These are phyloP conservation scores for Fusarium sp. DNA, from an alignment of 2,329 filamentous ascomycete species.

Conservation along the genomic window DNA sequence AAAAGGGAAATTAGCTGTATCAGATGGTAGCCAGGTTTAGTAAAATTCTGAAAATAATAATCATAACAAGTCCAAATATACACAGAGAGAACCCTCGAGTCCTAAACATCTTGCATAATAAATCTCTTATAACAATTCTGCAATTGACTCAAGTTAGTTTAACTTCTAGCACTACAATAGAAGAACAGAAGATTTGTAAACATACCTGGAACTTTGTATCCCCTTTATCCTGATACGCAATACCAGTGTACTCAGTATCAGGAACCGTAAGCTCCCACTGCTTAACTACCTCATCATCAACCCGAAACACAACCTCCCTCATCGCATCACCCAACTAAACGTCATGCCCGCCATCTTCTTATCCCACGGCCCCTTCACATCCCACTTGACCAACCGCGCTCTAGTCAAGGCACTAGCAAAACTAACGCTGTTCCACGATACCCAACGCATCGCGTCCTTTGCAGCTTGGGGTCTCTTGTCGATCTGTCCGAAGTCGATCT, in stretches of 20 bases:
- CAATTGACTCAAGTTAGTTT: rapidly evolving
- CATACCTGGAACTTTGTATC: neutral
- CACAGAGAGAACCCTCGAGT: rapidly evolving
- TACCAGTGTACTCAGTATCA: neutral
- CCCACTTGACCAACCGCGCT: neutral
- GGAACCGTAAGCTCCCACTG: neutral
- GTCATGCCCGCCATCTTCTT: neutral
- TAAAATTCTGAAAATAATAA: neutral
- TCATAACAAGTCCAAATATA: rapidly evolving
- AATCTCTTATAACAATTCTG: neutral
- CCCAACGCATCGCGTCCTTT: neutral
- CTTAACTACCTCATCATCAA: neutral
- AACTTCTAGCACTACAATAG: rapidly evolving
- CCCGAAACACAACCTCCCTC: neutral
- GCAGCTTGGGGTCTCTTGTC: neutral
- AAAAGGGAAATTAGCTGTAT: rapidly evolving
- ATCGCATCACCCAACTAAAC: neutral
- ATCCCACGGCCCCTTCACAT: neutral
- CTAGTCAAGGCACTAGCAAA: neutral
- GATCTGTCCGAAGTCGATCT: neutral
- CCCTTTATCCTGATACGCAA: neutral
- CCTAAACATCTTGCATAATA: neutral
- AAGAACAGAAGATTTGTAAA: too few relatives aligned
- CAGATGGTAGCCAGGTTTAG: rapidly evolving
- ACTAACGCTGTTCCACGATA: neutral